Base-by-base conservation (phyloP, 352 stramenopile species). In the Sclerospora graminicola region DNA sequence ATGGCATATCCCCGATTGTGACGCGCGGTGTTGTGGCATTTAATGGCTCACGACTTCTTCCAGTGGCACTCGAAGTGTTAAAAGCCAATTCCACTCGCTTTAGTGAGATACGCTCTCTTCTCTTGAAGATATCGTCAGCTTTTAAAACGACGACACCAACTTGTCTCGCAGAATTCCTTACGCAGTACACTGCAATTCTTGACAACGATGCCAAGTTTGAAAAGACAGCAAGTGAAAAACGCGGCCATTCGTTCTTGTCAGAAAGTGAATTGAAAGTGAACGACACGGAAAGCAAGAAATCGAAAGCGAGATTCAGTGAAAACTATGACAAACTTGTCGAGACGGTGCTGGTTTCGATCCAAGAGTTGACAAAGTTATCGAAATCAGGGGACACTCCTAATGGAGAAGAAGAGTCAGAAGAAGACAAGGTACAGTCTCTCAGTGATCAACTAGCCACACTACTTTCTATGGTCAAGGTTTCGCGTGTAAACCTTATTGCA, bases 291-390 rank as follows among this genome's bases (percentile, higher is more conserved):
- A 69, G 54, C 24, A 15, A 36, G 4, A 24, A 65, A 41, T 66
- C 60, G 15, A 44, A 74, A 27, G 29, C 56, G 19, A 23, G 38
- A 24, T 89, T 91, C 44, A 64, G 54, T 13, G 47, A 66, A 21
- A 38, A 60, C 11, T 86, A 82, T 45, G 78, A 92, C 48, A 75
- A 70, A 37, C 48, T 92, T 10, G 64, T 92, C 2, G 71, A 82
- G 39, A 82, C 66, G 1, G 71, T 92, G 31, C 48, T 92, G 11
- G 71, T 89, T 24, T 76, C 77, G 13, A 85, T 92, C 32, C 81
- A 92, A 43, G 69, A 89, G 20, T 36, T 88, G 46, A 89, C 78
- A 0, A 89, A 83, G 38, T 42, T 72, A 0, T 51, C 55, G 1
- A 61, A 69, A 29, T 48, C 76, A 21, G 16, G 51, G 24, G 21